Evolutionary conservation across 352 stramenopile genomes (phyloP), one percentile per base, ranked within the genome.

Genomic region (Globisporangium cystogenes): DNA sequence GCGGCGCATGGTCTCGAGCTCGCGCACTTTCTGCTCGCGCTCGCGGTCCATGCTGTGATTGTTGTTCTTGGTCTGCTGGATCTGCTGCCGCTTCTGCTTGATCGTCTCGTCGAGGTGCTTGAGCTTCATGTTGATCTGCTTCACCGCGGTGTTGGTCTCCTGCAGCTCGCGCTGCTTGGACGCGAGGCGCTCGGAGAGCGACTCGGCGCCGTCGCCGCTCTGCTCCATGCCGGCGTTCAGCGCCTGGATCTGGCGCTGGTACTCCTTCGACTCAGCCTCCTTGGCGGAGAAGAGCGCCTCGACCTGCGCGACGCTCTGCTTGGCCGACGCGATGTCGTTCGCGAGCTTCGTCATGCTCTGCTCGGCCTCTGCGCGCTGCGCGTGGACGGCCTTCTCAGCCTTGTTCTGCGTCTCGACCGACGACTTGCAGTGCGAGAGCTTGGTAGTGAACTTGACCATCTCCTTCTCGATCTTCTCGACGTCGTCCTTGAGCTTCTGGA

Each of bases 71-170:
- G 80, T 87, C 44, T 90, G 67, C 33, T 88, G 65, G 20, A 92
- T 72, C 24, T 89, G 69, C 12, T 51, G 65, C n/a, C 75, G 76
- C 63, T 92, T 92, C 39, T 86, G 66, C 51, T 83, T 79, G 44
- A 93, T 82, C 27, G 62, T 90, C 52, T 97, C 95, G 41, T 85
- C 79, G 55, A 97, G 73, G 62, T 98, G 93, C 53, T 96, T 92
- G 37, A 98, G 82, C 59, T 97, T 96, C 64, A 98, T 84, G 45
- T 96, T 86, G 26, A 95, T 89, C 66, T 98, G 91, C 59, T 97
- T 90, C 21, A 90, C 71, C 1, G 74, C 67, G 21, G 85, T 93
- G 53, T 72, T 84, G 18, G 64, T 84, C 57, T 90, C 80, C 51
- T 95, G 85, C 3, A 95, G 55, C 48, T 93, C 82, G 10, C 79